phyloP scores from a whole-genome alignment of 176 grass and related monocot species.

The Musa schizocarpa region DNA sequence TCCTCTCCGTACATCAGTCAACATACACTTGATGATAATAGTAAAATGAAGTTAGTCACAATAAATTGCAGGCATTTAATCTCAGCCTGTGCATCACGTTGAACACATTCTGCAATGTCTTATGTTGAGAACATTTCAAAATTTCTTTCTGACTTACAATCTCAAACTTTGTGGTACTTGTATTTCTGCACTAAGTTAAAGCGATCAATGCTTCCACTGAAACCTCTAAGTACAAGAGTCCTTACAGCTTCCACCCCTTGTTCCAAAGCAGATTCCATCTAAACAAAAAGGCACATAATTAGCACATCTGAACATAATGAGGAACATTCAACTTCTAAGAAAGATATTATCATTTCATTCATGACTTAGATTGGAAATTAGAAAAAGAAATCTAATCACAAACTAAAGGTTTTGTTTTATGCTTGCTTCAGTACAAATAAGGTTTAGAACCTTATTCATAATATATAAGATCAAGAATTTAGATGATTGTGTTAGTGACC shows the following conservation, averaged over 20 bases:
- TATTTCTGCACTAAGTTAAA: conserved; percentile 97
- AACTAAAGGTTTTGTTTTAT: too few species aligned
- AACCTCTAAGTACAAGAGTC: conserved; percentile 76
- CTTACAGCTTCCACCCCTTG: conserved; percentile 87
- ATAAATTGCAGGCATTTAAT: not conserved
- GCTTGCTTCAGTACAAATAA: too few species aligned
- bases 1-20: not conserved
- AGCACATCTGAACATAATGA: not conserved
- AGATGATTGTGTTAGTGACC: too few species aligned
- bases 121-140: not conserved
- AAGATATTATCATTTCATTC: too few species aligned
- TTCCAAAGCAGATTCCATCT: conserved; percentile 79
- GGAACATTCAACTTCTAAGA: too few species aligned
- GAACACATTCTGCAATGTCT: not conserved
- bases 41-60: not conserved
- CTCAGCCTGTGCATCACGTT: not conserved
- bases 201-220: conserved; percentile 66
- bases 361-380: too few species aligned
- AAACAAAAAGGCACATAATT: conserved; percentile 8
- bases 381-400: too few species aligned
- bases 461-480: too few species aligned
- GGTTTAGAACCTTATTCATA: too few species aligned
- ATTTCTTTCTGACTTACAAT: conserved; percentile 11
- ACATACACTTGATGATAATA: not conserved
- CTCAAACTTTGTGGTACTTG: conserved; percentile 89